Evolutionary conservation across 768 basidiomycete species (phyloP), one percentile per base, ranked within the genome.

Genomic region (Mycena alexandri): DNA sequence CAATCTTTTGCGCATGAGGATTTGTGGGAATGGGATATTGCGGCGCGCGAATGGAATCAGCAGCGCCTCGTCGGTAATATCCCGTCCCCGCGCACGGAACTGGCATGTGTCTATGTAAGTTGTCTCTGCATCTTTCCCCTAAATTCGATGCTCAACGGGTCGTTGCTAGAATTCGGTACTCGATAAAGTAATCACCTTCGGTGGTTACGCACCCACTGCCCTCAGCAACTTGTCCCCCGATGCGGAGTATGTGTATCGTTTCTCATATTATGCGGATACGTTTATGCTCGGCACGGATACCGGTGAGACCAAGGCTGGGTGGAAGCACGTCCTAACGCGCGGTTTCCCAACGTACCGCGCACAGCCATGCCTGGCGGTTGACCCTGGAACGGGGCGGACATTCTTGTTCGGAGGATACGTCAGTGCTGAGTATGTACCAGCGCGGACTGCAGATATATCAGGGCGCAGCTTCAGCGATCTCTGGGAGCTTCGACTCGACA

Each of bases 311-410:
- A 17, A 55, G 62, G 56, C 52, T n/a, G 69, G 64, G 19, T 83
- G 81, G 80, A 75, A 78, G 55, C 82, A 84, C 43, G 79, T 82
- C 19, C 63, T 84, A n/a, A 80, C 80, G 0, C 75, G 75, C 19
- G 81, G 80, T 10, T 82, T 83, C 73, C 82, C 82, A 5, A 82
- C 79, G 8, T 83, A 83, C 66, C 80, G 82, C 56, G 79, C 78
- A 1, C 78, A 79, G 44, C 68, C 79, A 8, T 71, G 76, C 34
- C 76, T 83, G 29, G 56, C 77, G 21, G 69, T 75, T 8, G 81
- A 83, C 68, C 76, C 79, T 36, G 71, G 63, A 17, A 79, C 78
- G 16, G 81, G 82, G 13, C 76, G 75, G 52, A 79, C 75, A 12
- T 83, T 78, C 67, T 71, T 82, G 10, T 82, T 79, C 54, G 81